Base-by-base conservation (phyloP, 345 rosid species). In the Sisymbrium altissimum region DNA sequence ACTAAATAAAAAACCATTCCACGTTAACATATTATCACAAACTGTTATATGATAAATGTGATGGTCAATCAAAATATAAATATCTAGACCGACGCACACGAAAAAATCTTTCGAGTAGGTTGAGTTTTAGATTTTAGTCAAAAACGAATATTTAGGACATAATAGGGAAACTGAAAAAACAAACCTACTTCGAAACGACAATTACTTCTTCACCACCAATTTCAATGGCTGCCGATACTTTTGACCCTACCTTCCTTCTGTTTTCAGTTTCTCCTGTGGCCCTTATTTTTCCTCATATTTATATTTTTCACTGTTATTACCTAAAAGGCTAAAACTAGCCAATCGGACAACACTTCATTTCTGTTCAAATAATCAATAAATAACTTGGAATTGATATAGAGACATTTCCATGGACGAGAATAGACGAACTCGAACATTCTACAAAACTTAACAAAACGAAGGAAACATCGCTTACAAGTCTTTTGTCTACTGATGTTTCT, bases 191-290 rank as follows among this genome's bases (percentile, higher is more conserved):
- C 11, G 45, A 49, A 39, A 75, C 45, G 68, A 67, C 53, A 52
- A 32, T 41, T 49, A 43, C 63, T 41, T 68, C 32, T 52, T 50
- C 48, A 60, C 69, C 79, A 75, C 74, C 57, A 68, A 25, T 49
- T 67, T 60, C 62, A 59, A 5, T 58, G 78, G 78, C 33, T 73
- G 8, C 9, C 36, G 41, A 56, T 39, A 35, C 6, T 7, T 27
- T 35, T 41, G 54, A 41, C 67, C 73, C 73, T 21, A 49, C 73
- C 9, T n/a, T 11, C 30, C n/a, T 27, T 19, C n/a, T n/a, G n/a
- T n/a, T n/a, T n/a, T n/a, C n/a, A n/a, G n/a, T n/a, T n/a, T n/a
- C 39, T 66, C 68, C 4, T 75, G 69, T 68, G 79, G 74, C 35
- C 40, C 19, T 61, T 33, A 41, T 60, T 30, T 46, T 38, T 58